Percentiles rank a stretch among this genome's conserved stretches.
Evolutionary conservation across 192 early-diverging fungal species (phyloP).

Genomic region (Anaeromyces robustus): DNA sequence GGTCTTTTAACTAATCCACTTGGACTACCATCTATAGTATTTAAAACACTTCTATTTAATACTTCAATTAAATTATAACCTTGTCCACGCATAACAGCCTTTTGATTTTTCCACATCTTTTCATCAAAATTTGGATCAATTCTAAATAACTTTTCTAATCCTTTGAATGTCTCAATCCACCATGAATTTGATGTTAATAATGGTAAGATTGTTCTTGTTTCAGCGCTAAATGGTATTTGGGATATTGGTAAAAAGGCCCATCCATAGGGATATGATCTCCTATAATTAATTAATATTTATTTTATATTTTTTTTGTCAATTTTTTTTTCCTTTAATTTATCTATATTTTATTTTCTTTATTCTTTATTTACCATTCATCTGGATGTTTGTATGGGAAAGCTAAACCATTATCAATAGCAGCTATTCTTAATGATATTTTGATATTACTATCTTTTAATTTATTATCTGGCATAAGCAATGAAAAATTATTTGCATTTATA

Average conservation of each 20-base stretch:
- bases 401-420: slow-evolving; percentile 87
- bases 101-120: slow-evolving; percentile 65
- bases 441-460: background rate
- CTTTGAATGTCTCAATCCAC: slow-evolving; percentile 63
- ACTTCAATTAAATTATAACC: slow-evolving; percentile 68
- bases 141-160: slow-evolving; percentile 44
- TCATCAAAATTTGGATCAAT: slow-evolving; percentile 65
- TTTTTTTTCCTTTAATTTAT: no score
- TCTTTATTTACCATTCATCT: slow-evolving; percentile 38
- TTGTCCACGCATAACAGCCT: slow-evolving; percentile 71
- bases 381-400: slow-evolving; percentile 88
- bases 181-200: slow-evolving; percentile 51
- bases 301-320: no score
- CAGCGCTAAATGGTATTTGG: slow-evolving; percentile 51
- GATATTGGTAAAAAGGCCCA: slow-evolving; percentile 60
- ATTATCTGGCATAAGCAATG: background rate
- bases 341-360: no score
- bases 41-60: slow-evolving; percentile 28
- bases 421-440: slow-evolving; percentile 35
- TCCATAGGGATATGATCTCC: slow-evolving; percentile 74
- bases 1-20: slow-evolving; percentile 23
- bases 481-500: background rate
- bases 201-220: slow-evolving; percentile 51
- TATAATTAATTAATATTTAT: background rate
- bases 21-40: slow-evolving; percentile 22